A percentile compares a stretch with the other conserved stretches of the same genome.
phyloP scores from a whole-genome alignment of 2,329 filamentous ascomycete genomes.

The Hymenoscyphus scutula region DNA sequence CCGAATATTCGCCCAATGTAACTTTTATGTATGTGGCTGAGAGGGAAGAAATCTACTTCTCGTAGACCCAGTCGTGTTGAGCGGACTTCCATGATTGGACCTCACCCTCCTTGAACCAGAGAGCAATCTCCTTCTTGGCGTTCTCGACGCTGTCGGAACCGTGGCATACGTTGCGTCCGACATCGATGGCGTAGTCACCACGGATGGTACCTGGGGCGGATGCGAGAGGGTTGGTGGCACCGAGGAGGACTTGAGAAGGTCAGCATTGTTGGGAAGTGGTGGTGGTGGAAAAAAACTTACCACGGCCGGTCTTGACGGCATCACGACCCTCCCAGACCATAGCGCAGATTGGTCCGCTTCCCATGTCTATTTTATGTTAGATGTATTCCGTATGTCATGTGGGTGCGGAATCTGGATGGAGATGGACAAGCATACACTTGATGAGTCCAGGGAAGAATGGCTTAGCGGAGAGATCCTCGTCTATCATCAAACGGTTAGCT shows the following conservation, averaged over 20 bases:
- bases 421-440: conserved; percentile 64
- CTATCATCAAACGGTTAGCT: conserved; percentile 38
- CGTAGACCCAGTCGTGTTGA: conserved; percentile 94
- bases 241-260: conserved; percentile 68
- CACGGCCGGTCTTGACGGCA: conserved; percentile 96
- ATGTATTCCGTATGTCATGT: conserved; percentile 13
- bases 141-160: conserved; percentile 98
- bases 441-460: conserved; percentile 96
- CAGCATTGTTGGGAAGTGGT: conserved; percentile 12
- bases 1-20: neutral
- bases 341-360: conserved; percentile 92
- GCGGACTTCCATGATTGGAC: conserved; percentile 80
- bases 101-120: conserved; percentile 95
- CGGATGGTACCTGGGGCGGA: conserved; percentile 97
- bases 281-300: conserved; percentile 48
- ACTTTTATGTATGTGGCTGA: conserved; percentile 12
- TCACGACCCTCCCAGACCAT: conserved; percentile 99
- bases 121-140: conserved; percentile 98
- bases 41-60: conserved; percentile 59
- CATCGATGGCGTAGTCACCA: conserved; percentile 82
- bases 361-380: conserved; percentile 70
- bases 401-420: conserved; percentile 18
- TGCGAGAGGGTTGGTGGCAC: conserved; percentile 96
- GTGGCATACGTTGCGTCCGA: conserved; percentile 99
- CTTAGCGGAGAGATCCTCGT: conserved; percentile 88